These are phyloP conservation scores for Salicornia ramosissima DNA, from an alignment of 148 eudicot genomes.

Conservation along the genomic window DNA sequence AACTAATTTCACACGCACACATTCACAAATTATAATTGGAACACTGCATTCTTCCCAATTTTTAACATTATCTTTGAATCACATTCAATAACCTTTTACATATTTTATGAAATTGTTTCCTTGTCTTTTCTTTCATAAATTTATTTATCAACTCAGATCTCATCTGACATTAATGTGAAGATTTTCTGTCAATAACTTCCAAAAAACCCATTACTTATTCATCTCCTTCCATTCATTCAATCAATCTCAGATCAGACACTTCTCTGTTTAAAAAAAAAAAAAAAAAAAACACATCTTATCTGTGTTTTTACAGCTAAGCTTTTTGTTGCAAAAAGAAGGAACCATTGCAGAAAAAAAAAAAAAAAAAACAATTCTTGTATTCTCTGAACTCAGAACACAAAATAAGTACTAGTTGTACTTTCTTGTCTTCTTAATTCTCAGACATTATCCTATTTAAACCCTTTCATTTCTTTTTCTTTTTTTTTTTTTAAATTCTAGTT, in stretches of 20 bases:
- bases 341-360: conserved; percentile 33
- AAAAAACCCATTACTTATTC: conserved; percentile 37
- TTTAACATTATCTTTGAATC: conserved; percentile 5
- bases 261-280: too few relatives aligned
- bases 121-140: background rate
- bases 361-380: conserved; percentile 39
- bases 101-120: background rate
- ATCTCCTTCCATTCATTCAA: conserved; percentile 20
- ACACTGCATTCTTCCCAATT: conserved; percentile 8
- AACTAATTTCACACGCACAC: background rate
- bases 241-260: conserved; percentile 47
- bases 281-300: conserved; percentile 41
- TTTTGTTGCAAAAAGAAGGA: conserved; percentile 43
- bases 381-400: conserved; percentile 45
- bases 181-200: conserved; percentile 34
- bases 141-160: conserved; percentile 28
- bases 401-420: conserved; percentile 22
- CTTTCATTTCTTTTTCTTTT: too few relatives aligned
- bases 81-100: background rate
- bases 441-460: too few relatives aligned
- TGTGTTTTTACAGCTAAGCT: conserved; percentile 74
- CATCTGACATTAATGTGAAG: conserved; percentile 39
- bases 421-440: conserved; percentile 43
- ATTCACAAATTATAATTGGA: background rate
- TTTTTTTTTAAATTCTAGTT: conserved; percentile 12